These are phyloP conservation scores for Russula compacta DNA, from an alignment of 768 basidiomycete genomes.

Conservation along the genomic window DNA sequence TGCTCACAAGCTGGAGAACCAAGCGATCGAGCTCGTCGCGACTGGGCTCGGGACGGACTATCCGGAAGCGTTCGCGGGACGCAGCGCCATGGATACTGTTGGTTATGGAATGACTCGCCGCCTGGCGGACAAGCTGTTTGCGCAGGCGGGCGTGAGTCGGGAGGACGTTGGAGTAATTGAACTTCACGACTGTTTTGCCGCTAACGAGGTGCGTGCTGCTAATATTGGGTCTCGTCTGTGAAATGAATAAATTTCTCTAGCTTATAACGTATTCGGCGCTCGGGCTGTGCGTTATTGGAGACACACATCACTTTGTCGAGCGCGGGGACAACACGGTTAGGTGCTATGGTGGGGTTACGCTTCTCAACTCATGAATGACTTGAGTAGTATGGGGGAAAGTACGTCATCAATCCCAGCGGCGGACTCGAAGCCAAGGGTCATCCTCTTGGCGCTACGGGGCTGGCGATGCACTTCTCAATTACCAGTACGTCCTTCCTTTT, in stretches of 20 bases:
- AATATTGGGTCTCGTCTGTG: background rate
- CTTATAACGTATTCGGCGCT: conserved; percentile 77
- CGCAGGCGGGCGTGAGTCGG: conserved; percentile 55
- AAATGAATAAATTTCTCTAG: conserved; percentile 28
- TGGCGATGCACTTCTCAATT: conserved; percentile 85
- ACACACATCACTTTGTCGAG: conserved; percentile 69
- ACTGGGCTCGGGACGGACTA: conserved; percentile 60
- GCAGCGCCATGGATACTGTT: conserved; percentile 71
- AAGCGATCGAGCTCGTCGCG: conserved; percentile 75
- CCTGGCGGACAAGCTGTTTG: conserved; percentile 61
- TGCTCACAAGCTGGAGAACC: conserved; percentile 64
- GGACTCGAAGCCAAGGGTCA: conserved; percentile 87
- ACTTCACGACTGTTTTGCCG: conserved; percentile 79
- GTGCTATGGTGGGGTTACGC: background rate
- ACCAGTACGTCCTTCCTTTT: conserved; percentile 41
- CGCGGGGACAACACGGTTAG: conserved; percentile 69
- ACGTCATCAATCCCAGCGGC: conserved; percentile 76
- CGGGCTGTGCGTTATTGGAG: conserved; percentile 54
- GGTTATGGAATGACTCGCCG: conserved; percentile 70
- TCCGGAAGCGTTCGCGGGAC: conserved; percentile 51
- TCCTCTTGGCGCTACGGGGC: conserved; percentile 72
- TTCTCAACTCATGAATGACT: background rate
- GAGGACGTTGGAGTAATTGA: conserved; percentile 79
- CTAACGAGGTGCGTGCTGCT: conserved; percentile 52
- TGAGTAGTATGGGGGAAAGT: conserved; percentile 70